Percentiles rank a stretch among this genome's conserved stretches.
These are phyloP conservation scores for Ogataea henricii DNA, from an alignment of 805 yeast genomes.

Conservation along the genomic window DNA sequence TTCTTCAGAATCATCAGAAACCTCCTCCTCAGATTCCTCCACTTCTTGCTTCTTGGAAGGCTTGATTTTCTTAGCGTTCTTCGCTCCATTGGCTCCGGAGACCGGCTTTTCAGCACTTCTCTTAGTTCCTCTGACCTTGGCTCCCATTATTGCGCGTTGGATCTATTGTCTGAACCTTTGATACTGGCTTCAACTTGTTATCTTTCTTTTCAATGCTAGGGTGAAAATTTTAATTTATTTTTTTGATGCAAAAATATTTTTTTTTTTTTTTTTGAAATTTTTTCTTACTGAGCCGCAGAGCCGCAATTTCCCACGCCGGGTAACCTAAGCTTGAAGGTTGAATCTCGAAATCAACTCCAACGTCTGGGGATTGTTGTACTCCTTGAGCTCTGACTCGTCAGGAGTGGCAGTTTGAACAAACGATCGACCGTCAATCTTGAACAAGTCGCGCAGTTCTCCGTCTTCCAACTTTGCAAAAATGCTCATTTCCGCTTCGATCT, in stretches of 20 bases:
- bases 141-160: constrained; percentile 6
- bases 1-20: constrained; percentile 10
- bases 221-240: constrained; percentile 8
- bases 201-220: background rate
- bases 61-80: constrained; percentile 21
- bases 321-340: constrained; percentile 10
- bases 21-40: constrained; percentile 23
- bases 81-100: background rate
- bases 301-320: background rate
- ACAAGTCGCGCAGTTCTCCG: constrained; percentile 12
- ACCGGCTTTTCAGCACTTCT: constrained; percentile 8
- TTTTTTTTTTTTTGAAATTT: constrained; percentile 10
- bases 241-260: background rate
- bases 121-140: constrained; percentile 6
- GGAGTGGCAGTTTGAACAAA: constrained; percentile 26
- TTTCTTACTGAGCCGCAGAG: background rate
- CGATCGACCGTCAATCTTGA: constrained; percentile 17
- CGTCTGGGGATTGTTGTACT: constrained; percentile 34
- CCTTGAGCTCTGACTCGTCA: constrained; percentile 14
- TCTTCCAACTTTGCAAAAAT: constrained; percentile 8
- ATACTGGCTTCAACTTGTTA: background rate
- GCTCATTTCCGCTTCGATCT: constrained; percentile 13
- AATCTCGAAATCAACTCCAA: constrained; percentile 21
- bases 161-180: background rate
- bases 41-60: constrained; percentile 35